Evolutionary conservation across 108 stramenopile genomes (phyloP).

Genomic region (Discostella pseudostelligera): DNA sequence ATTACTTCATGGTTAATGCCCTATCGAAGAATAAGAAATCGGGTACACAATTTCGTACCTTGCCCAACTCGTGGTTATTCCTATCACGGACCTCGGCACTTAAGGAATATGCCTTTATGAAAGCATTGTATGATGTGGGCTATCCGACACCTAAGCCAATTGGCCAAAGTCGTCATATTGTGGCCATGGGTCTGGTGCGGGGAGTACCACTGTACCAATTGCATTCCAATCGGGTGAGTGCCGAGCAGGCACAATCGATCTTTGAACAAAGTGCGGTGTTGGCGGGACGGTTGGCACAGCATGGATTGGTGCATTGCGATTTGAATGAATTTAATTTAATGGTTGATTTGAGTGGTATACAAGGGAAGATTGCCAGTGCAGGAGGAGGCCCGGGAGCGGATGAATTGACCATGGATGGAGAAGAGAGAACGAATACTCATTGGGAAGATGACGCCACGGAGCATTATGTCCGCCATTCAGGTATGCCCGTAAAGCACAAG

Average conservation of each 20-base stretch:
- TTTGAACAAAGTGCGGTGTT: conserved; percentile 76
- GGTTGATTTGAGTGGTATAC: conserved; percentile 88
- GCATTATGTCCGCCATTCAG: conserved; percentile 84
- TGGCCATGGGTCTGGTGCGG: conserved; percentile 85
- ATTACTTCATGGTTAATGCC: conserved; percentile 86
- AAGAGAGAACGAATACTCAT: conserved; percentile 7
- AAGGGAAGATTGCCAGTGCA: conserved; percentile 45
- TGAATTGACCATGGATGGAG: background rate
- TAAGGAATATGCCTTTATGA: conserved; percentile 99
- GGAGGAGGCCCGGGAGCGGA: conserved; percentile 1
- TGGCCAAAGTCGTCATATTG: conserved; percentile 92
- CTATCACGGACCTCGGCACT: conserved; percentile 89
- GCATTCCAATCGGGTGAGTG: conserved; percentile 63
- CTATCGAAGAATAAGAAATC: conserved; percentile 49
- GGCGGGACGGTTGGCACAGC: conserved; percentile 77
- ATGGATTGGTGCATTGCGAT: conserved; percentile 99
- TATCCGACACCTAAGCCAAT: conserved; percentile 95
- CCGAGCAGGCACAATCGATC: conserved; percentile 89
- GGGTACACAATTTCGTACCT: conserved; percentile 34
- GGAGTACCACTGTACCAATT: conserved; percentile 94
- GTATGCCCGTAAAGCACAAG: conserved; percentile 66
- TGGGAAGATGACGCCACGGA: conserved; percentile 63
- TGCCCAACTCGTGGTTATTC: conserved; percentile 94
- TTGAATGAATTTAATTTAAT: conserved; percentile 99
- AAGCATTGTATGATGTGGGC: conserved; percentile 86